A percentile compares a stretch with the other conserved stretches of the same genome.
Evolutionary conservation across 306 rosid genomes (phyloP).

Genomic region (Lathyrus oleraceus): DNA sequence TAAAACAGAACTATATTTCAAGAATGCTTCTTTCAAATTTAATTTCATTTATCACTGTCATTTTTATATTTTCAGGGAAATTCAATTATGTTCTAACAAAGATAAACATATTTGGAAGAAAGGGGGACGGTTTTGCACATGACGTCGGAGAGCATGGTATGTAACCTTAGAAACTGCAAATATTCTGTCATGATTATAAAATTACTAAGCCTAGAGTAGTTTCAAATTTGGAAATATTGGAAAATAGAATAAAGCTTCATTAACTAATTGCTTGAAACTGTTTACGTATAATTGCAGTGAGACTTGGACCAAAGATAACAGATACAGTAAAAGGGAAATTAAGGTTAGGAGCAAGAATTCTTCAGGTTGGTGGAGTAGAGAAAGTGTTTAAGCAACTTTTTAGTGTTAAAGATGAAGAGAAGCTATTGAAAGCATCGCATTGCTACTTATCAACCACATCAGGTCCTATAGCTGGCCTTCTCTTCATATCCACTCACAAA

Average conservation of each 20-base stretch:
- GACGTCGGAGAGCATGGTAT: conserved; percentile 51
- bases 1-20: conserved; percentile 18
- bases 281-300: conserved; percentile 49
- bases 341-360: conserved; percentile 70
- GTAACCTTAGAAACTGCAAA: conserved; percentile 12
- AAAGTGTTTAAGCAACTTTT: conserved; percentile 63
- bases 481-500: no score
- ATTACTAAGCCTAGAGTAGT: neutral
- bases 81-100: neutral
- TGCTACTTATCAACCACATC: no score
- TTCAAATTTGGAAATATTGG: neutral
- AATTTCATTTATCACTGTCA: neutral
- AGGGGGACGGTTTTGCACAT: conserved; percentile 36
- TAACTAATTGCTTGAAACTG: neutral
- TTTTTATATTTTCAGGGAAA: conserved; percentile 38
- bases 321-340: conserved; percentile 74
- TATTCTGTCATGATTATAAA: neutral
- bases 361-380: conserved; percentile 64
- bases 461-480: no score
- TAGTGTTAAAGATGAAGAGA: no score
- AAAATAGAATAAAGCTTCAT: neutral
- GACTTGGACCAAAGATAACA: conserved; percentile 43
- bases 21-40: neutral
- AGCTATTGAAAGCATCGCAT: no score
- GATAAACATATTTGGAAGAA: conserved; percentile 37